A percentile compares a stretch with the other conserved stretches of the same genome.
Evolutionary conservation across 371 early-diverging fungal species (phyloP).

Genomic region (Mycotypha africana): DNA sequence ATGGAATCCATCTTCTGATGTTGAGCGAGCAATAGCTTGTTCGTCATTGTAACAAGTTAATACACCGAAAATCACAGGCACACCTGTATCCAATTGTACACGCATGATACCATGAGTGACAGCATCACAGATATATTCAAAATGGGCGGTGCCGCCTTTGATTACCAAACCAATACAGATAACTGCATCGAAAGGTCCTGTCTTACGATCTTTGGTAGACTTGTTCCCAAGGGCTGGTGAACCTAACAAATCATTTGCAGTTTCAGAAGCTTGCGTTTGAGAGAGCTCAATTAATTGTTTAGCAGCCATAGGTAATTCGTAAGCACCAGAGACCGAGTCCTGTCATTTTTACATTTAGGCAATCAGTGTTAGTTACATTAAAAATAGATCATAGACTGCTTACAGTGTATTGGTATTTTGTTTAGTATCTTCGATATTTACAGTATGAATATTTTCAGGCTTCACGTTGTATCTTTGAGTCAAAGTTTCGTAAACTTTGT

Average conservation of each 20-base stretch:
- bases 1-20: slow-evolving; percentile 76
- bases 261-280: slow-evolving; percentile 50
- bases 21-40: slow-evolving; percentile 85
- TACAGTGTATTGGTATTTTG: too few relatives aligned
- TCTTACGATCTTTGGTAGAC: slow-evolving; percentile 26
- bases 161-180: slow-evolving; percentile 94
- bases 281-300: slow-evolving; percentile 68
- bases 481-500: slow-evolving; percentile 68
- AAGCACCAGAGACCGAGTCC: slow-evolving; percentile 87
- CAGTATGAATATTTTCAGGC: slow-evolving; percentile 66
- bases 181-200: slow-evolving; percentile 77
- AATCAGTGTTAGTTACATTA: background rate
- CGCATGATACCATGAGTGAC: slow-evolving; percentile 88
- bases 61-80: slow-evolving; percentile 95
- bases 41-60: slow-evolving; percentile 92
- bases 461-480: slow-evolving; percentile 58
- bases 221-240: slow-evolving; percentile 24
- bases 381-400: background rate
- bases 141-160: slow-evolving; percentile 97
- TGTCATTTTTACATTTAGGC: slow-evolving; percentile 1
- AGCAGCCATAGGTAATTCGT: slow-evolving; percentile 92
- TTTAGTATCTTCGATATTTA: too few relatives aligned
- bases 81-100: slow-evolving; percentile 81
- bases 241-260: slow-evolving; percentile 51
- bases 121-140: slow-evolving; percentile 95